phyloP scores from a whole-genome alignment of 1,139 yeast genomes.

The Suhomyces wounanorum region DNA sequence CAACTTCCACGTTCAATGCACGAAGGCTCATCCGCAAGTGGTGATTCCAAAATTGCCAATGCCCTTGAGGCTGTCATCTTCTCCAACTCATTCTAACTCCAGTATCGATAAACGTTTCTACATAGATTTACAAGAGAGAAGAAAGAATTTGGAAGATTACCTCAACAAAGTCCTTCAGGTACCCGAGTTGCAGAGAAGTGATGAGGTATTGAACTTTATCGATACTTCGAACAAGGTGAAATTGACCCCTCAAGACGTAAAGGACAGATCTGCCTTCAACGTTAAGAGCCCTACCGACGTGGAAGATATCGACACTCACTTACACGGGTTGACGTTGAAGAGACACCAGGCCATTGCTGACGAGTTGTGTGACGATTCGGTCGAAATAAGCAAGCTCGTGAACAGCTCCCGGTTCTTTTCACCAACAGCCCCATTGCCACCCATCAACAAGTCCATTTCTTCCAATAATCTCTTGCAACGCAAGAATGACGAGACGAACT shows the following conservation, averaged over 20 bases:
- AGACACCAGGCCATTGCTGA: slow-evolving; percentile 24
- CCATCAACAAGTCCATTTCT: slow-evolving; percentile 9
- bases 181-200: slow-evolving; percentile 9
- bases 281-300: not conserved
- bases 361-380: slow-evolving; percentile 25
- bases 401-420: slow-evolving; percentile 21
- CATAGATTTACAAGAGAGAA: slow-evolving; percentile 14
- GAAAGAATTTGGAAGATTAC: slow-evolving; percentile 18
- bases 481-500: slow-evolving; percentile 11
- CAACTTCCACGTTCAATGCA: slow-evolving; percentile 19
- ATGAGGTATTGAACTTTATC: slow-evolving; percentile 12
- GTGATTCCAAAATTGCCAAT: slow-evolving; percentile 16
- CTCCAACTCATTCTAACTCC: slow-evolving; percentile 10
- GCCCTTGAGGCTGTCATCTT: slow-evolving; percentile 15
- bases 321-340: slow-evolving; percentile 3
- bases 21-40: slow-evolving; percentile 4
- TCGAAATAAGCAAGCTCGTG: slow-evolving; percentile 22
- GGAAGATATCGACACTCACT: not conserved
- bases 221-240: slow-evolving; percentile 10
- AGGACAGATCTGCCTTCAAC: not conserved
- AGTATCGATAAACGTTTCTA: slow-evolving; percentile 14
- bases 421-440: slow-evolving; percentile 36
- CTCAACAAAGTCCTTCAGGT: slow-evolving; percentile 12
- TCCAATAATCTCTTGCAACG: slow-evolving; percentile 4
- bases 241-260: slow-evolving; percentile 2